A percentile compares a stretch with the other conserved stretches of the same genome.
phyloP scores from a whole-genome alignment of 352 stramenopile species.

The Pythium dissotocum region DNA sequence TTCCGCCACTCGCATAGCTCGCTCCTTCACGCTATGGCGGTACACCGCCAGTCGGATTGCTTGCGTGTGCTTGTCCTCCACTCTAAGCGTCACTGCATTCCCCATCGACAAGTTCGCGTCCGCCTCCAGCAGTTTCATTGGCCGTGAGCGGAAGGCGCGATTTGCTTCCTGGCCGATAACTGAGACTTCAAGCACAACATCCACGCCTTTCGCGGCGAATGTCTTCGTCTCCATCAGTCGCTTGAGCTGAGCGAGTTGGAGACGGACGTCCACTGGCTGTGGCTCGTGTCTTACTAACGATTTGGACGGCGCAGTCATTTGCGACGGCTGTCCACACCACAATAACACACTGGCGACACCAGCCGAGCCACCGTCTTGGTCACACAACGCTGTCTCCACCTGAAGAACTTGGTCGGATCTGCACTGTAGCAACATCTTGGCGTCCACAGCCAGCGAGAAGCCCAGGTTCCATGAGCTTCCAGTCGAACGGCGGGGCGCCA shows the following conservation, averaged over 20 bases:
- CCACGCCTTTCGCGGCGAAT: not conserved
- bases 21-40: conserved; percentile 17
- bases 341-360: conserved; percentile 5
- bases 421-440: not conserved
- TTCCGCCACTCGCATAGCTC: conserved; percentile 18
- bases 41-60: conserved; percentile 19
- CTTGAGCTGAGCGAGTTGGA: conserved; percentile 11
- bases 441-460: conserved; percentile 10
- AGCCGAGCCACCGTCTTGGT: conserved; percentile 6
- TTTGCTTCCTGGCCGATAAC: conserved; percentile 7
- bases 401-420: not conserved
- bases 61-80: conserved; percentile 16
- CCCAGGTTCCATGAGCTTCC: not conserved
- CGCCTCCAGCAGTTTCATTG: conserved; percentile 1
- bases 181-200: conserved; percentile 9
- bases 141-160: conserved; percentile 5
- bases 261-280: not conserved
- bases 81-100: not conserved
- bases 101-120: not conserved
- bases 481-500: conserved; percentile 2
- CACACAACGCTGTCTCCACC: conserved; percentile 2
- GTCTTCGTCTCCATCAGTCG: not conserved
- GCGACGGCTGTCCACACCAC: not conserved
- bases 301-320: not conserved
- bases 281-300: not conserved